phyloP scores from a whole-genome alignment of 2,329 filamentous ascomycete genomes.

The Capronia americana region DNA sequence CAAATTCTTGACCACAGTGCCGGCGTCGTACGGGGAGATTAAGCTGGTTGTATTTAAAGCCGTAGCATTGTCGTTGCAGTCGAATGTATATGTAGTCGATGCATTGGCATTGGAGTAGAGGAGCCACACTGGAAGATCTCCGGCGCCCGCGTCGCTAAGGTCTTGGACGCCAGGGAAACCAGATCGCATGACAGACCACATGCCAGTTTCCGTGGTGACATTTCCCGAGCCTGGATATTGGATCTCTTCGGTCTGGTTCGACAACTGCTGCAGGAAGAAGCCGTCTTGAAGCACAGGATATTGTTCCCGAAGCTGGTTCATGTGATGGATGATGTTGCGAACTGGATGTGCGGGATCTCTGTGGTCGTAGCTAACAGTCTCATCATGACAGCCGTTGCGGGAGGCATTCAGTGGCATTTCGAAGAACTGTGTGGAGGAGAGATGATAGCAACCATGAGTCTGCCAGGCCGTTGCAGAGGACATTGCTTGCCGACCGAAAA shows the following conservation, averaged over 20 bases:
- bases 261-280: slow-evolving; percentile 61
- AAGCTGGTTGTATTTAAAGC: slow-evolving; percentile 50
- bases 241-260: slow-evolving; percentile 61
- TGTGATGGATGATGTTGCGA: slow-evolving; percentile 65
- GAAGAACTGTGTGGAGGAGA: slow-evolving; percentile 63
- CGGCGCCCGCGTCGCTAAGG: slow-evolving; percentile 45
- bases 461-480: slow-evolving; percentile 68
- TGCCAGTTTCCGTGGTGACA: slow-evolving; percentile 61
- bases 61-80: slow-evolving; percentile 58
- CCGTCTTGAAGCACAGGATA: slow-evolving; percentile 67
- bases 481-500: slow-evolving; percentile 70
- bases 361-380: slow-evolving; percentile 63
- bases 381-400: slow-evolving; percentile 56
- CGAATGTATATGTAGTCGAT: slow-evolving; percentile 61
- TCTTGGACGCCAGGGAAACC: slow-evolving; percentile 60
- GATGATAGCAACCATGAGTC: slow-evolving; percentile 67
- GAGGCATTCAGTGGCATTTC: slow-evolving; percentile 64
- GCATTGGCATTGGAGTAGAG: slow-evolving; percentile 56
- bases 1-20: slow-evolving; percentile 65
- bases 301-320: slow-evolving; percentile 65
- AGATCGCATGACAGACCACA: slow-evolving; percentile 66
- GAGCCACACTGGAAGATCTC: slow-evolving; percentile 53
- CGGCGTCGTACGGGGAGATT: slow-evolving; percentile 62
- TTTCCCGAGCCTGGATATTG: slow-evolving; percentile 60
- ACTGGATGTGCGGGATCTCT: slow-evolving; percentile 67